These are phyloP conservation scores for Dictyostelium firmibasis DNA, from an alignment of 78 protist species.

Conservation along the genomic window DNA sequence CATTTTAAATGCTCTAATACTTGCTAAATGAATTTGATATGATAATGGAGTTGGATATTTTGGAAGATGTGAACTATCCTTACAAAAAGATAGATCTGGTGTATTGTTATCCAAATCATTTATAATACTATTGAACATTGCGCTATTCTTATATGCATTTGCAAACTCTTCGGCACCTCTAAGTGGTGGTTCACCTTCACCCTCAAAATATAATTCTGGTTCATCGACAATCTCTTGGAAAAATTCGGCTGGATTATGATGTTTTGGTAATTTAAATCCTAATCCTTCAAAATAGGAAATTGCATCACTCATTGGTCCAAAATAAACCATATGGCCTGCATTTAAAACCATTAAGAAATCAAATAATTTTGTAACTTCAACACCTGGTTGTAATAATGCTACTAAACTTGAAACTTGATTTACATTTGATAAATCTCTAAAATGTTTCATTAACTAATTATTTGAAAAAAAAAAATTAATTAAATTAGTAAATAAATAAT, in stretches of 20 bases:
- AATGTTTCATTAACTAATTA: slow-evolving; percentile 15
- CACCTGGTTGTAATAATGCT: slow-evolving; percentile 73
- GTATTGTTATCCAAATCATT: background rate
- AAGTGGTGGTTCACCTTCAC: slow-evolving; percentile 53
- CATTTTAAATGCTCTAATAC: slow-evolving; percentile 63
- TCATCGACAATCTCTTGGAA: slow-evolving; percentile 75
- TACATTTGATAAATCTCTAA: slow-evolving; percentile 20
- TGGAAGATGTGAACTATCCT: slow-evolving; percentile 17
- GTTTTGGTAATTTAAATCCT: slow-evolving; percentile 63
- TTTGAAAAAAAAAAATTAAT: background rate
- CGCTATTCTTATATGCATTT: slow-evolving; percentile 31
- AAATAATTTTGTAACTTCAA: slow-evolving; percentile 65
- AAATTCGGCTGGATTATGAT: slow-evolving; percentile 80
- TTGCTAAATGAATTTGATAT: slow-evolving; percentile 19
- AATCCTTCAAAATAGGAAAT: slow-evolving; percentile 50
- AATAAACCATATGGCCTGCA: slow-evolving; percentile 67
- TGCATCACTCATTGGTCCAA: slow-evolving; percentile 63
- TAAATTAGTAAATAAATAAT: background rate
- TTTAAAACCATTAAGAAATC: slow-evolving; percentile 57
- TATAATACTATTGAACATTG: background rate
- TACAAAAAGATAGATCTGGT: slow-evolving; percentile 7
- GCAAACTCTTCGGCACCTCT: slow-evolving; percentile 52
- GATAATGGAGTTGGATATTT: slow-evolving; percentile 3
- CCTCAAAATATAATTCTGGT: slow-evolving; percentile 49
- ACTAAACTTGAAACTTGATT: slow-evolving; percentile 45